These are phyloP conservation scores for Elsinoe batatas DNA, from an alignment of 2,329 filamentous ascomycete species.

Conservation along the genomic window DNA sequence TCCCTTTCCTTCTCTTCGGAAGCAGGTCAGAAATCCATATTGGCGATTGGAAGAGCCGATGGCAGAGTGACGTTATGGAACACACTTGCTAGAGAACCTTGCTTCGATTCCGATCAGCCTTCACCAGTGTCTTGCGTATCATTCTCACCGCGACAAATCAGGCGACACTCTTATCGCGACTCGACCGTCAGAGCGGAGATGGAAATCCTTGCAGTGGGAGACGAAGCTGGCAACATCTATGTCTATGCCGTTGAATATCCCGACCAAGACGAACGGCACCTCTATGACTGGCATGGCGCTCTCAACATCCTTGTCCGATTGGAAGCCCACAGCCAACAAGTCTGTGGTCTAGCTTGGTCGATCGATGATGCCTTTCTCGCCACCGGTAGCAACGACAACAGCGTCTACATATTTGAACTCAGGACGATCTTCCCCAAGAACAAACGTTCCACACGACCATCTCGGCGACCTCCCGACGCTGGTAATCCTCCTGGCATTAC, in stretches of 20 bases:
- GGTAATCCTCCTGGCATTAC: conserved; percentile 15
- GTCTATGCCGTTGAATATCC: conserved; percentile 88
- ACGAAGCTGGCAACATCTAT: conserved; percentile 72
- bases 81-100: conserved; percentile 55
- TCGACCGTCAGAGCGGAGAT: conserved; percentile 48
- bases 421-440: conserved; percentile 41
- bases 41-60: conserved; percentile 74
- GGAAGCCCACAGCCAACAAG: conserved; percentile 71
- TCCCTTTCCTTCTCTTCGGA: conserved; percentile 83
- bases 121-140: conserved; percentile 67
- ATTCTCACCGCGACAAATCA: conserved; percentile 59
- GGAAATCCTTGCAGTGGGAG: conserved; percentile 79
- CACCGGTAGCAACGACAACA: conserved; percentile 86
- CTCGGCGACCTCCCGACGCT: too few relatives aligned
- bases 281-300: conserved; percentile 65
- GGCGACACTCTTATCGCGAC: conserved; percentile 40
- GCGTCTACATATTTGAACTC: conserved; percentile 70
- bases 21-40: conserved; percentile 63
- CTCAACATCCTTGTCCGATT: conserved; percentile 71
- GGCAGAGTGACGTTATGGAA: conserved; percentile 71
- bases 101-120: conserved; percentile 66
- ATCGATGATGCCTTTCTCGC: conserved; percentile 65
- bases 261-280: conserved; percentile 46
- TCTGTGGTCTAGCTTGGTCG: conserved; percentile 90
- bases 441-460: neutral